Base-by-base conservation (phyloP, 2,329 filamentous ascomycete species). In the Monosporascus sp. region DNA sequence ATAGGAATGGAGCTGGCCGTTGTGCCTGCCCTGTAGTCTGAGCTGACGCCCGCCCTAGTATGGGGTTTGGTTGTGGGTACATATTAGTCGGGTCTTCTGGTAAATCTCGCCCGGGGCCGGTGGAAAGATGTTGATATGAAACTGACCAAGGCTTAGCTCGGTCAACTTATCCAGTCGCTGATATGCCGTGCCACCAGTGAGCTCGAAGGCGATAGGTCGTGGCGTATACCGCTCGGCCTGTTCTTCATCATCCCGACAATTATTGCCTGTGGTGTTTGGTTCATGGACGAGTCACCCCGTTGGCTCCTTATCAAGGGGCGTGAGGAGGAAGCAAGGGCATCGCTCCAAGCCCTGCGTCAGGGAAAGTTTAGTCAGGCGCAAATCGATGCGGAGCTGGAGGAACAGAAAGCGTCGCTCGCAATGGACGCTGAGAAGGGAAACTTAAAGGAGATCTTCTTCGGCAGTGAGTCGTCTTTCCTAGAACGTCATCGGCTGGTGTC, bases 1-100 rank as follows among this genome's bases (percentile, higher is more conserved):
- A 61, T 72, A 34, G 71, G 70, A 15, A 72, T 72, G 64, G 71
- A 73, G 53, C 61, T 73, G 9, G 65, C 71, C 0, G 58, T 69
- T 3, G 66, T 72, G 0, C 72, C 72, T 0, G 62, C 66, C 0
- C 68, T 64, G 11, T 68, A 71, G 50, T 68, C 68, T 0, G 70
- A 72, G 56, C 59, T 70, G 27, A 61, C 64, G 1, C 69, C 68
- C 0, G 55, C 57, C 5, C 47, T 56, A 9, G 58, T 62, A 2
- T 65, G 70, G 27, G 70, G 70, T 0, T 60, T 70, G 18, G 62
- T 65, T 20, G 69, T 72, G 3, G 66, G 65, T 7, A 63, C 68
- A 0, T 72, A 72, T 52, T 68, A 71, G 44, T 52, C 69, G 5
- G 64, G 63, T 24, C 54, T 70, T 2, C 53, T 57, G 1, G 39